These are phyloP conservation scores for Viola pubescens DNA, from an alignment of 441 rosid species.

Conservation along the genomic window DNA sequence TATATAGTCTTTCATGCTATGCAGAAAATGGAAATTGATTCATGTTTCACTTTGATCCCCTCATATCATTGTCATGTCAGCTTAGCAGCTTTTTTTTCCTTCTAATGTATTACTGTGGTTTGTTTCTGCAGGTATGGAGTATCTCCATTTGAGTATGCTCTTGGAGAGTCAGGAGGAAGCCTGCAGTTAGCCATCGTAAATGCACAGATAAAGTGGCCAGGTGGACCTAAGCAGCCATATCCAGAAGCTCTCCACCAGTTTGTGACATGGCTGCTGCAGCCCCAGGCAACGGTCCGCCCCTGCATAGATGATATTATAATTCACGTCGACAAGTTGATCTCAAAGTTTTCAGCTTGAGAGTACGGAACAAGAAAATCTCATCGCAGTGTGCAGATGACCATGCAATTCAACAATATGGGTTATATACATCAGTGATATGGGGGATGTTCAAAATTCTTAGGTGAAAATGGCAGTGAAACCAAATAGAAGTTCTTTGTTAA, in stretches of 20 bases:
- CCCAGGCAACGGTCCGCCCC: constrained; percentile 80
- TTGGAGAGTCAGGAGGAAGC: constrained; percentile 98
- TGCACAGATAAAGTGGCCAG: constrained; percentile 95
- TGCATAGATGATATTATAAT: constrained; percentile 71
- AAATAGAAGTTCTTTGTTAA: constrained; percentile 11
- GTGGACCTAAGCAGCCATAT: constrained; percentile 75
- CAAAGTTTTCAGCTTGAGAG: constrained; percentile 60
- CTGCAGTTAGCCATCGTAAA: constrained; percentile 82
- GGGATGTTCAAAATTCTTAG: constrained; percentile 10
- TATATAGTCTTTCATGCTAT: too few species aligned
- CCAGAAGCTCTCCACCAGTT: constrained; percentile 92
- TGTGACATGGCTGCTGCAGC: constrained; percentile 96
- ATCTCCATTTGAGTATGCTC: constrained; percentile 96
- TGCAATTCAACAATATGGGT: constrained; percentile 9
- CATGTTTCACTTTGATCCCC: too few species aligned
- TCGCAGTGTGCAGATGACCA: constrained; percentile 7
- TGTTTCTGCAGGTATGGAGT: constrained; percentile 61
- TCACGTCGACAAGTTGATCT: constrained; percentile 85
- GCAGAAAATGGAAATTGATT: too few species aligned
- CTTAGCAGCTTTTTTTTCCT: neutral
- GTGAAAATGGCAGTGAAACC: constrained; percentile 14
- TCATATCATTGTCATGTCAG: constrained; percentile 8
- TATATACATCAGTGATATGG: neutral
- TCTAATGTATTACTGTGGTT: neutral
- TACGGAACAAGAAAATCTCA: neutral